A percentile compares a stretch with the other conserved stretches of the same genome.
Evolutionary conservation across 768 basidiomycete species (phyloP).

Genomic region (Phlebiopsis gigantea): DNA sequence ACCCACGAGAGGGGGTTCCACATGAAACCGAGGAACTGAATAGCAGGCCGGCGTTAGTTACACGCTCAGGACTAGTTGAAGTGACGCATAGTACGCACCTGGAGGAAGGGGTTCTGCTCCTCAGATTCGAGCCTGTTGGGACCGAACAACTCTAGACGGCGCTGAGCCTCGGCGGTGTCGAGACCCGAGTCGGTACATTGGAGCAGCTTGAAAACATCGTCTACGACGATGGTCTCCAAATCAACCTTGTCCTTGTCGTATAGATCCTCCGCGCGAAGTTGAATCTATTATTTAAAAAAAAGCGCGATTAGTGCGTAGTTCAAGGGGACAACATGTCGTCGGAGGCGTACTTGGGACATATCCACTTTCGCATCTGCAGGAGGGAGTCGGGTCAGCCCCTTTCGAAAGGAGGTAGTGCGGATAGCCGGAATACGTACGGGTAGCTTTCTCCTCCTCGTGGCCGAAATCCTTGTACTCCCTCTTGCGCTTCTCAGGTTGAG

Average conservation of each 20-base stretch:
- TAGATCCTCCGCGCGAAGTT: slow-evolving; percentile 87
- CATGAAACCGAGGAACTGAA: slow-evolving; percentile 92
- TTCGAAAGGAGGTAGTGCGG: slow-evolving; percentile 5
- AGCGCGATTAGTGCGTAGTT: background rate
- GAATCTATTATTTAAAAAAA: slow-evolving; percentile 54
- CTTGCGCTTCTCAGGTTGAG: slow-evolving; percentile 43
- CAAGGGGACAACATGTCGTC: slow-evolving; percentile 27
- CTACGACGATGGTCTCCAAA: slow-evolving; percentile 92
- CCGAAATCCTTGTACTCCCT: slow-evolving; percentile 86
- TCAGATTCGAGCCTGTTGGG: slow-evolving; percentile 92
- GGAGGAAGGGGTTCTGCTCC: slow-evolving; percentile 88
- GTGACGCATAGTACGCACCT: slow-evolving; percentile 39
- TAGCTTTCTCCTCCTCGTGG: slow-evolving; percentile 58
- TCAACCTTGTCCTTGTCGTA: slow-evolving; percentile 99
- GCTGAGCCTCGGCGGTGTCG: slow-evolving; percentile 60
- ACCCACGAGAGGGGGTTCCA: slow-evolving; percentile 99
- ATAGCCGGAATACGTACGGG: slow-evolving; percentile 45
- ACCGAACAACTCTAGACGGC: slow-evolving; percentile 90
- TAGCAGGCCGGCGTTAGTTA: background rate
- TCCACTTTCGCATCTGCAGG: slow-evolving; percentile 78
- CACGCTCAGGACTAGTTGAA: background rate
- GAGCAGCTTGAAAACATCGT: slow-evolving; percentile 94
- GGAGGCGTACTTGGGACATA: slow-evolving; percentile 48
- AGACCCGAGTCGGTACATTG: slow-evolving; percentile 88
- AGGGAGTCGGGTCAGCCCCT: slow-evolving; percentile 13